Percentiles rank a stretch among this genome's conserved stretches.
Evolutionary conservation across 768 basidiomycete genomes (phyloP).

Genomic region (Agaricus sinodeliciosus): DNA sequence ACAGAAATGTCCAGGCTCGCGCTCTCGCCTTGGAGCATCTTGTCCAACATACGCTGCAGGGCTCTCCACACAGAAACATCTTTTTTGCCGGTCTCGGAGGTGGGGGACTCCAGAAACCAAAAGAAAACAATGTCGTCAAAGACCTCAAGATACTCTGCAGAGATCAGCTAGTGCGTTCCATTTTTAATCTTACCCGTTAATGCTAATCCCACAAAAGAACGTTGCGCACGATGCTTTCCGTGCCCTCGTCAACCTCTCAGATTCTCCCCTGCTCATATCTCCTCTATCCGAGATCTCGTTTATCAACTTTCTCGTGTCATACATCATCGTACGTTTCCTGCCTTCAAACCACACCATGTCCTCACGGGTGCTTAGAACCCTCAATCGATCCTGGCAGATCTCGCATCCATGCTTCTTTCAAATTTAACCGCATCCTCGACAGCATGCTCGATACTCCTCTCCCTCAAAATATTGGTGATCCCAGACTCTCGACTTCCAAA

Average conservation of each 20-base stretch:
- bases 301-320: slow-evolving; percentile 77
- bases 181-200: slow-evolving; percentile 13
- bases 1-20: slow-evolving; percentile 82
- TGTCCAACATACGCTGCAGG: slow-evolving; percentile 69
- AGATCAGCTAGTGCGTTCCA: slow-evolving; percentile 66
- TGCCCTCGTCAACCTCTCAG: slow-evolving; percentile 89
- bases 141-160: slow-evolving; percentile 85
- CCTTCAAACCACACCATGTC: slow-evolving; percentile 8
- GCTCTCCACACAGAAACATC: slow-evolving; percentile 63
- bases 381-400: slow-evolving; percentile 85
- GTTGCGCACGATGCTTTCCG: slow-evolving; percentile 94
- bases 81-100: slow-evolving; percentile 61
- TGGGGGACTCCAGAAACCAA: slow-evolving; percentile 49
- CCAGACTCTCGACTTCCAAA: slow-evolving; percentile 39
- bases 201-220: slow-evolving; percentile 36
- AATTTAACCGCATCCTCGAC: slow-evolving; percentile 77
- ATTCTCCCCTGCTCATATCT: slow-evolving; percentile 62
- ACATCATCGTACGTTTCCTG: slow-evolving; percentile 67
- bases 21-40: slow-evolving; percentile 83
- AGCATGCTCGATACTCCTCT: slow-evolving; percentile 57
- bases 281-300: slow-evolving; percentile 69
- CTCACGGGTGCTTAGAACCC: slow-evolving; percentile 55
- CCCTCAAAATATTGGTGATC: slow-evolving; percentile 60
- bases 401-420: slow-evolving; percentile 96
- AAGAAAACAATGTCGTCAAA: slow-evolving; percentile 63